A percentile compares a stretch with the other conserved stretches of the same genome.
These are phyloP conservation scores for Alternaria brassicicola DNA, from an alignment of 2,329 filamentous ascomycete species.

Conservation along the genomic window DNA sequence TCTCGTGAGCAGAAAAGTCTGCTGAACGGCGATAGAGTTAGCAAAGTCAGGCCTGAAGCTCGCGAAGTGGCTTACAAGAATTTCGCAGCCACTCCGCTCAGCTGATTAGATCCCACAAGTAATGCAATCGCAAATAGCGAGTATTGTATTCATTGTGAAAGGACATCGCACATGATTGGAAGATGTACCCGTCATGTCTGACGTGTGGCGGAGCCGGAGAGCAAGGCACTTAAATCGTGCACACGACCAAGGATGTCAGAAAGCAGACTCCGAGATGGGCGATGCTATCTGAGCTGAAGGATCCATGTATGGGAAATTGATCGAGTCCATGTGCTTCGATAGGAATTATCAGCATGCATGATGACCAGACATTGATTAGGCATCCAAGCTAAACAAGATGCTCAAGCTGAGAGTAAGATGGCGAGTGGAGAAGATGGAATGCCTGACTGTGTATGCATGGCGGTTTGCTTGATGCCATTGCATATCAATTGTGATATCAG, in stretches of 20 bases:
- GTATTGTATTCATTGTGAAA: not conserved
- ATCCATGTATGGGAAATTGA: not conserved
- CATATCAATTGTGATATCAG: not conserved
- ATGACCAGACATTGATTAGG: not conserved
- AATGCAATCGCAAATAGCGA: not conserved
- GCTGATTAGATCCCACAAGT: too few relatives aligned
- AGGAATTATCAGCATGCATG: not conserved
- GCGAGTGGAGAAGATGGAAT: not conserved
- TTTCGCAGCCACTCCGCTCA: not conserved
- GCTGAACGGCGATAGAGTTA: not conserved
- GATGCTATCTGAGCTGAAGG: not conserved
- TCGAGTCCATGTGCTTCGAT: not conserved
- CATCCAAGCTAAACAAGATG: not conserved
- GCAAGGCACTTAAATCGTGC: not conserved
- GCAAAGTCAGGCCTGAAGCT: not conserved
- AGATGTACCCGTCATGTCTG: not conserved
- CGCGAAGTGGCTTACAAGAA: not conserved
- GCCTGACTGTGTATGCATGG: not conserved
- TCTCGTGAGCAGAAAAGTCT: not conserved
- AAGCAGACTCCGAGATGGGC: not conserved
- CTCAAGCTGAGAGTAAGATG: not conserved
- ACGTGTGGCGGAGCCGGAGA: not conserved
- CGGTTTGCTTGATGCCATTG: not conserved
- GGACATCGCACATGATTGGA: not conserved
- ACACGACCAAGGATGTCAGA: not conserved